Conservation (phyloP, 78 protist species). For the Mastigamoeba balamuthi region DNA sequence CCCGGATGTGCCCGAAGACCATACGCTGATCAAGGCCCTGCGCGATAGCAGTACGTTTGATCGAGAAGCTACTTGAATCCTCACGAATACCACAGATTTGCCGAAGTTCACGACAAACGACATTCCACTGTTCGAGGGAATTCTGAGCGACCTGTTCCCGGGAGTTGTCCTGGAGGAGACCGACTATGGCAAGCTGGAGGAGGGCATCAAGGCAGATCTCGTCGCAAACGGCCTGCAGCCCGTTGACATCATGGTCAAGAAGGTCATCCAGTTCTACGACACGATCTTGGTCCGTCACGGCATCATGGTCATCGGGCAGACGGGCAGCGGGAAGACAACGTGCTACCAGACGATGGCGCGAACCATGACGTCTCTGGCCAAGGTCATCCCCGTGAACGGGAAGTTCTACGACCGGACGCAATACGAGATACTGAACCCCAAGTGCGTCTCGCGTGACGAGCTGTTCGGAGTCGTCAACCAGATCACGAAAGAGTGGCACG, state of each 20-base stretch:
- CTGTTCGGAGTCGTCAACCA: slow-evolving; percentile 72
- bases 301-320: slow-evolving; percentile 84
- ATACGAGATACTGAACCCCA: slow-evolving; percentile 61
- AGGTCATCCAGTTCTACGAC: slow-evolving; percentile 68
- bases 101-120: slow-evolving; percentile 66
- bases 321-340: slow-evolving; percentile 76
- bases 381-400: too few species aligned
- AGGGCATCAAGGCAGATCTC: too few species aligned
- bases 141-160: slow-evolving; percentile 73
- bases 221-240: too few species aligned
- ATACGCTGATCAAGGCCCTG: too few species aligned
- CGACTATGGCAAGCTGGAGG: slow-evolving; percentile 48
- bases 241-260: slow-evolving; percentile 26
- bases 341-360: too few species aligned
- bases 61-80: too few species aligned
- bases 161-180: slow-evolving; percentile 26
- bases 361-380: too few species aligned
- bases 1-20: slow-evolving; percentile 57
- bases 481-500: slow-evolving; percentile 81
- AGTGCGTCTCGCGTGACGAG: slow-evolving; percentile 73
- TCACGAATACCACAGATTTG: too few species aligned
- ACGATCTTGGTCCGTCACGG: slow-evolving; percentile 78
- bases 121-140: slow-evolving; percentile 65
- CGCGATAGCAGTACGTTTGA: too few species aligned
- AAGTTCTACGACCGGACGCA: too few species aligned